Conservation (phyloP, 257 asterid species). For the Marsdenia floribunda region DNA sequence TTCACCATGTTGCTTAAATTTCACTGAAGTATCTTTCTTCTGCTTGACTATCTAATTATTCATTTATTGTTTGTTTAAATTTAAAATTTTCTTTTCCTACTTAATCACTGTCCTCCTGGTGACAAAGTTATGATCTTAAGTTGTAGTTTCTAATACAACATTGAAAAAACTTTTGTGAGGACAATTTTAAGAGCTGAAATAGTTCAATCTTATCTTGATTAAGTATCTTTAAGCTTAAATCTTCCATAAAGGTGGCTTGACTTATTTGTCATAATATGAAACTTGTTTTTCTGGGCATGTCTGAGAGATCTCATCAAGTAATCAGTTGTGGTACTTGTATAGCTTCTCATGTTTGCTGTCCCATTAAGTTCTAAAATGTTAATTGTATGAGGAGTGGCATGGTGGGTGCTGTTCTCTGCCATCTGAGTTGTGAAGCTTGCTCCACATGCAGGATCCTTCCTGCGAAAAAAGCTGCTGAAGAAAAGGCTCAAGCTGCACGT, state of each 20-base stretch:
- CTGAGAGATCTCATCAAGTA: neutral
- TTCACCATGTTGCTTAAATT: neutral
- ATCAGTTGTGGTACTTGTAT: neutral
- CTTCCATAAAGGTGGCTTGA: neutral
- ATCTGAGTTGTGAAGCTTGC: conserved; percentile 19
- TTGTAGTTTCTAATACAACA: neutral
- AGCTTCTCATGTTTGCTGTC: neutral
- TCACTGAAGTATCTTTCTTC: neutral
- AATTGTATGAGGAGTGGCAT: neutral
- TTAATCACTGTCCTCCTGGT: neutral
- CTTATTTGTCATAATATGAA: neutral
- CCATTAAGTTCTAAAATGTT: neutral
- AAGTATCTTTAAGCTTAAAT: neutral
- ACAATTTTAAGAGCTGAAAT: neutral
- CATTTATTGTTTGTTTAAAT: conserved; percentile 1
- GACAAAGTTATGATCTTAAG: neutral
- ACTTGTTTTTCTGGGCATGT: neutral
- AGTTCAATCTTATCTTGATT: neutral
- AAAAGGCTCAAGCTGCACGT: conserved; percentile 71
- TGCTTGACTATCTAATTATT: neutral
- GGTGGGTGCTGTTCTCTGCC: neutral
- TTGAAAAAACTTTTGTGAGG: neutral
- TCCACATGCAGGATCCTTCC: conserved; percentile 55
- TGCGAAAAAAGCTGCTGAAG: conserved; percentile 70
- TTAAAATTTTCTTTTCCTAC: neutral